These are phyloP conservation scores for Morella rubra DNA, from an alignment of 306 rosid genomes.

Conservation along the genomic window DNA sequence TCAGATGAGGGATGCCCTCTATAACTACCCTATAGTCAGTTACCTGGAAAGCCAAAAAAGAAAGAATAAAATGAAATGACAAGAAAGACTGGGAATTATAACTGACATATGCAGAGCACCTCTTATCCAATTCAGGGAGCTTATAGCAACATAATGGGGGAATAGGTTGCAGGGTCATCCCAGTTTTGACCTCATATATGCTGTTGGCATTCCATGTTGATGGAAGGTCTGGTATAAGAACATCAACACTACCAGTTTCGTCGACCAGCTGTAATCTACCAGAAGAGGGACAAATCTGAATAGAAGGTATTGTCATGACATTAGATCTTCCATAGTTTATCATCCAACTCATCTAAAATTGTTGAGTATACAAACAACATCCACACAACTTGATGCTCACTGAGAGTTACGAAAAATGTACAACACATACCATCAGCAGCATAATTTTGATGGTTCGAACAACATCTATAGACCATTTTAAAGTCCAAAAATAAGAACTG, in stretches of 20 bases:
- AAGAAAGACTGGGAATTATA: slow-evolving; percentile 20
- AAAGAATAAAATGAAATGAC: slow-evolving; percentile 20
- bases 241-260: slow-evolving; percentile 78
- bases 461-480: too few relatives aligned
- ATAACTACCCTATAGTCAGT: slow-evolving; percentile 57
- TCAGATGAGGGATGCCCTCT: slow-evolving; percentile 47
- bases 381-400: not conserved
- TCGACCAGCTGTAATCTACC: slow-evolving; percentile 85
- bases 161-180: slow-evolving; percentile 4
- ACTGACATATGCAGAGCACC: slow-evolving; percentile 6
- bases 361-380: not conserved
- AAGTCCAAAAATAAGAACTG: too few relatives aligned
- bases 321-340: slow-evolving; percentile 13
- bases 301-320: slow-evolving; percentile 16
- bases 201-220: slow-evolving; percentile 52
- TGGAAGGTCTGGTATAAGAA: slow-evolving; percentile 83
- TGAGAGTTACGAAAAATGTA: not conserved
- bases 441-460: too few relatives aligned
- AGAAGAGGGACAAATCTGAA: slow-evolving; percentile 60
- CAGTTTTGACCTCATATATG: slow-evolving; percentile 62
- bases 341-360: slow-evolving; percentile 3
- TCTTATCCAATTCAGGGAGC: slow-evolving; percentile 7
- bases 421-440: not conserved
- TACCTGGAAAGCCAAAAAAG: slow-evolving; percentile 54
- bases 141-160: slow-evolving; percentile 3